These are phyloP conservation scores for Quillaja saponaria DNA, from an alignment of 306 rosid genomes.

Conservation along the genomic window DNA sequence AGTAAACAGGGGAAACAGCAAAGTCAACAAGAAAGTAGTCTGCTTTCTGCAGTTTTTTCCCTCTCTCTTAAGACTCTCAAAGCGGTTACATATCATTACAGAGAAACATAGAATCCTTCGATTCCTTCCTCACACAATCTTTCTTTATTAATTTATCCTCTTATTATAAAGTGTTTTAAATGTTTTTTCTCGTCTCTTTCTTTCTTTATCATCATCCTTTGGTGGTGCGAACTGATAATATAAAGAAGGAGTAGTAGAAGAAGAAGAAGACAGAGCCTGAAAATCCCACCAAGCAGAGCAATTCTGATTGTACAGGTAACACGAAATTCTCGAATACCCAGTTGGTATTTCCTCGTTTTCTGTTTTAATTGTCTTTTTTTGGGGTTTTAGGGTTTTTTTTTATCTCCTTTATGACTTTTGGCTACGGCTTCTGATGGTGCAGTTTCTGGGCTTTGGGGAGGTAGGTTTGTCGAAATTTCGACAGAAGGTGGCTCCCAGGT, in stretches of 20 bases:
- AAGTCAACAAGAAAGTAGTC: conserved; percentile 59
- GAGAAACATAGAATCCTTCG: conserved; percentile 32
- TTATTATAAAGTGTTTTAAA: conserved; percentile 11
- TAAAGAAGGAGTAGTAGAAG: background rate
- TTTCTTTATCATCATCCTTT: conserved; percentile 24
- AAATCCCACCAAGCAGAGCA: conserved; percentile 30
- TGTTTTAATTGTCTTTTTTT: conserved; percentile 18
- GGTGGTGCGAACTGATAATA: conserved; percentile 30
- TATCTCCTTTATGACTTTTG: conserved; percentile 18
- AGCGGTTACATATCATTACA: conserved; percentile 47
- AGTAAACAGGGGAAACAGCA: too few species aligned
- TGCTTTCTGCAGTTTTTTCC: conserved; percentile 23
- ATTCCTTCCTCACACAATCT: conserved; percentile 34
- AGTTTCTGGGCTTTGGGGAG: conserved; percentile 35
- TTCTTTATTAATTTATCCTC: background rate
- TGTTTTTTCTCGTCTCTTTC: conserved; percentile 38
- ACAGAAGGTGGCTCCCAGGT: conserved; percentile 42
- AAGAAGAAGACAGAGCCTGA: conserved; percentile 38
- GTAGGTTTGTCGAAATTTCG: conserved; percentile 47
- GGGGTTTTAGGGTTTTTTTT: conserved; percentile 30
- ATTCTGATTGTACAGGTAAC: conserved; percentile 48
- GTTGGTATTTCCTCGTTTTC: conserved; percentile 32
- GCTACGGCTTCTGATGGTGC: conserved; percentile 37
- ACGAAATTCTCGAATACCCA: conserved; percentile 33
- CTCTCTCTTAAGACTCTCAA: conserved; percentile 36